These are phyloP conservation scores for Huntiella abstrusa DNA, from an alignment of 2,329 filamentous ascomycete genomes.

Conservation along the genomic window DNA sequence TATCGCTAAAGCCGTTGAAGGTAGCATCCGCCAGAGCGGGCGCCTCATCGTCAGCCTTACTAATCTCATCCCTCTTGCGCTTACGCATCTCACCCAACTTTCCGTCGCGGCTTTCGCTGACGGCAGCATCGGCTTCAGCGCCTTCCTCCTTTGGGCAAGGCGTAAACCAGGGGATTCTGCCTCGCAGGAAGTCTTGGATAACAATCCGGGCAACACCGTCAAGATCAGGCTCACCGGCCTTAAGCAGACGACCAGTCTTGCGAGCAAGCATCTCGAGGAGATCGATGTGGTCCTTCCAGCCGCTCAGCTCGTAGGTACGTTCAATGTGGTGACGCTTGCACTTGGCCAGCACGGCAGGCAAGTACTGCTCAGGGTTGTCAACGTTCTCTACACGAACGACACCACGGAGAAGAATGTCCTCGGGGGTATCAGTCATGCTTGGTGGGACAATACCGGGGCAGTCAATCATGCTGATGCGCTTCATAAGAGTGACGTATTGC, in stretches of 20 bases:
- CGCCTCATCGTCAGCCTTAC: constrained; percentile 17
- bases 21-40: constrained; percentile 18
- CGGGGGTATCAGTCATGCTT: constrained; percentile 61
- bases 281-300: constrained; percentile 56
- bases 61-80: constrained; percentile 41
- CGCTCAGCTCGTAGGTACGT: constrained; percentile 75
- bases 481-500: constrained; percentile 95
- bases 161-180: constrained; percentile 93
- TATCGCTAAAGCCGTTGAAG: constrained; percentile 30
- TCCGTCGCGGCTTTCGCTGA: constrained; percentile 54
- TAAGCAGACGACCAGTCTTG: constrained; percentile 70
- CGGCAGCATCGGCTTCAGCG: constrained; percentile 18
- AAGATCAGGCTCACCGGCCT: constrained; percentile 85
- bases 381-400: constrained; percentile 93
- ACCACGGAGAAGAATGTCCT: constrained; percentile 76
- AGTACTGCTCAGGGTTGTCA: constrained; percentile 90
- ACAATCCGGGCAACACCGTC: constrained; percentile 96
- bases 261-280: constrained; percentile 76
- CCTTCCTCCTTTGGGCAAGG: constrained; percentile 45
- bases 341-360: constrained; percentile 58
- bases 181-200: constrained; percentile 84
- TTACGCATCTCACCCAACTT: constrained; percentile 78
- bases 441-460: constrained; percentile 93
- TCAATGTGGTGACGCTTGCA: constrained; percentile 81
- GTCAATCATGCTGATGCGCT: constrained; percentile 76